phyloP scores from a whole-genome alignment of 371 early-diverging fungal species.

The Mortierella sp. region DNA sequence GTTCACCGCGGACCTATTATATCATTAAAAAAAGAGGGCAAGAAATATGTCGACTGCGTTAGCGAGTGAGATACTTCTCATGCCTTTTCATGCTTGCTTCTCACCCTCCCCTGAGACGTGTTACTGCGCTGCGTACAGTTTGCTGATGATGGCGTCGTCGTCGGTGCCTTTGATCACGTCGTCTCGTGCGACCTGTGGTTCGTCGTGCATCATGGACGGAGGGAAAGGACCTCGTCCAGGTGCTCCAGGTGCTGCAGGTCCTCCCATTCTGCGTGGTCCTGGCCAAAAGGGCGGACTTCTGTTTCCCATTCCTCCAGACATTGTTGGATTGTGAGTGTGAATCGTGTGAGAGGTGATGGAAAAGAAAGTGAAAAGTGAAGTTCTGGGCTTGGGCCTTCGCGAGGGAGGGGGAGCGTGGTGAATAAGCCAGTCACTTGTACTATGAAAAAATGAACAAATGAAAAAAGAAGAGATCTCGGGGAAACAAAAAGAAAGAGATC shows the following conservation, averaged over 20 bases:
- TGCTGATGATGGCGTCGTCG: conserved; percentile 88
- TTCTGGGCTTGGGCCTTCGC: neutral
- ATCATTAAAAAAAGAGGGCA: neutral
- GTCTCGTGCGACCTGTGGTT: conserved; percentile 56
- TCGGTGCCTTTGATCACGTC: conserved; percentile 87
- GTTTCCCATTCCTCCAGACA: conserved; percentile 41
- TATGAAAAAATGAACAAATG: neutral
- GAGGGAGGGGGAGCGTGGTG: neutral
- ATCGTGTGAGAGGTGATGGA: neutral
- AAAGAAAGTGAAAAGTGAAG: neutral
- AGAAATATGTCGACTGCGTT: neutral
- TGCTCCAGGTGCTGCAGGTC: neutral
- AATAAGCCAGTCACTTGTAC: neutral
- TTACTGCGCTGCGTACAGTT: conserved; percentile 67
- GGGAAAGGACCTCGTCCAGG: neutral
- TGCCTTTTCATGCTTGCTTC: no score
- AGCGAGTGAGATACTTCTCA: neutral
- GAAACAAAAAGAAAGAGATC: neutral
- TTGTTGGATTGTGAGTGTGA: neutral
- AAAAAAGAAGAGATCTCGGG: neutral
- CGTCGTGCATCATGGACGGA: conserved; percentile 5
- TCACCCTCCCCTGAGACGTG: neutral
- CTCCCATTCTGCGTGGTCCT: conserved; percentile 14
- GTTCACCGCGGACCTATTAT: conserved; percentile 83
- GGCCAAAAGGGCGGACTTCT: conserved; percentile 38